Base-by-base conservation (phyloP, 2,329 filamentous ascomycete genomes). In the Arthroderma sp. region DNA sequence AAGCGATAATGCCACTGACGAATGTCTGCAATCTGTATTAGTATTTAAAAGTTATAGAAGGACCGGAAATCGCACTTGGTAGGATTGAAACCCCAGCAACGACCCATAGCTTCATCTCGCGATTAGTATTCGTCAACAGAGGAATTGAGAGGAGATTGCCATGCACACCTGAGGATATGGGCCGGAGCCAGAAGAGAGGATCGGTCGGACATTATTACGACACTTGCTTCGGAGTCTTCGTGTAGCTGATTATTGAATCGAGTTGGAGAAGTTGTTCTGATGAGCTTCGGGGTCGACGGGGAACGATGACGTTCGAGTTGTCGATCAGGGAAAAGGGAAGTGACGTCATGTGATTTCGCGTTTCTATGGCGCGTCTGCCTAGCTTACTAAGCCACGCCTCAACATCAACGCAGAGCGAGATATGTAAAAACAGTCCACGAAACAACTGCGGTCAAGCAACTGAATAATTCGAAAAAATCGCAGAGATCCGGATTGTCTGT, bases 81-180 rank as follows among this genome's bases (percentile, higher is more conserved):
- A 97, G 70, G 95, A 79, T 39, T 89, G 87, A 28, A 86, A 85
- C 62, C 93, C 93, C 13, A 97, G 77, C 54, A 97, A 81, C 19
- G 88, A 90, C 63, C 89, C 90, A 74, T 94, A 95, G 68, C 88
- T 93, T 64, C 28, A 51, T 9, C 5, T 33, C 51, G 59, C 39
- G 25, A 17, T 51, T 35, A 51, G 47, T 19, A 31, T 51, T 31
- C 7, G 15, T 33, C 9, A n/a, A 51, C 3, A 11, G n/a, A 13
- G 23, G 19, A 8, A 23, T 4, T n/a, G n/a, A 17, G 23, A 31
- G 17, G n/a, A 25, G 25, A 33, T 31, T 31, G 23, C 35, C 25
- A 37, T 21, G n/a, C 49, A 51, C 43, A 61, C 63, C 62, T 65
- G 25, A 63, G 35, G 35, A 64, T 60, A 58, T 63, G 61, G 52